Base-by-base conservation (phyloP, 768 basidiomycete species). In the Neoboletus magnificus region DNA sequence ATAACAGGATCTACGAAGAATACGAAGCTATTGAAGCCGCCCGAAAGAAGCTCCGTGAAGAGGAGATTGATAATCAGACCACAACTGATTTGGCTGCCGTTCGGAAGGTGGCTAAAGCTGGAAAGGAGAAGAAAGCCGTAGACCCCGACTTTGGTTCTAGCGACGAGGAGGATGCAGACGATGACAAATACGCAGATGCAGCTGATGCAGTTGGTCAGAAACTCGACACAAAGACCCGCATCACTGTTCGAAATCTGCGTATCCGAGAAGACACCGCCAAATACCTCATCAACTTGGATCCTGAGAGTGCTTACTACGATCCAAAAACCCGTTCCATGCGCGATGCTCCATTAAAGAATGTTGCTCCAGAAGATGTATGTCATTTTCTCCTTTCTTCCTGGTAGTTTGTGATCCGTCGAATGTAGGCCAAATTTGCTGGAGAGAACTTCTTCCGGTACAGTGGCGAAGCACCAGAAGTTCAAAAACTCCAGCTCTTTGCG, bases 251-350 rank as follows among this genome's bases (percentile, higher is more conserved):
- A 57, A 98, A 99, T 74, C 77, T 99, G 65, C 91, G 97, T 76
- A 98, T 99, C 62, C 88, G 97, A 68, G 97, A 99, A 74, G 97
- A 99, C 70, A 98, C 96, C 1, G 97, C 97, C 11, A 99, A 99
- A 71, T 99, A 99, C 70, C 82, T 99, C 67, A 90, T 96, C 71
- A 99, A 98, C 70, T 71, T 99, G 71, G 94, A 98, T 71, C 89
- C 89, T 1, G 87, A 92, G 0, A 93, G 91, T 64, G 97, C 97
- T 10, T 98, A 98, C 76, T 99, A 99, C 69, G 97, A 99, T 68
- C 97, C 97, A 45, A 99, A 99, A 77, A 98, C 97, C 13, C 87
- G 97, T 66, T 98, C 96, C 8, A 99, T 99, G 97, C 89, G 97
- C 73, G 97, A 99, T 66, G 95, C 96, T 40, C 97, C 96, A 0